Percentiles rank a stretch among this genome's conserved stretches.
Evolutionary conservation across 306 rosid genomes (phyloP).

Genomic region (Quercus aquifolioides): DNA sequence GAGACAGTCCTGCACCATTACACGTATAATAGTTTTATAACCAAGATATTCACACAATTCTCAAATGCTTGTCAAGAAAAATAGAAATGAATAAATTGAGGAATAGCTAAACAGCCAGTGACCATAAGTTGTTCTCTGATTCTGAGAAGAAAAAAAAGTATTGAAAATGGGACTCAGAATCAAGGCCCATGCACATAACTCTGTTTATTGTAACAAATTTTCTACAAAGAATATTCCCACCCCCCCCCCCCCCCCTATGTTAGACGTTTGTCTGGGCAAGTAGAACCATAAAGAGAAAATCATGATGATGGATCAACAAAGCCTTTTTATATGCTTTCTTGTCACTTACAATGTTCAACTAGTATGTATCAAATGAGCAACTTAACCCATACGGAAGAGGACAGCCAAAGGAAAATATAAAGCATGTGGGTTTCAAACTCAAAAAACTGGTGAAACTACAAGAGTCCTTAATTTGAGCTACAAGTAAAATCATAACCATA

Average conservation of each 20-base stretch:
- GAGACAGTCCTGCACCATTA: conserved; percentile 72
- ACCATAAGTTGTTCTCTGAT: conserved; percentile 1
- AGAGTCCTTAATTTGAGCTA: neutral
- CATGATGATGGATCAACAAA: neutral
- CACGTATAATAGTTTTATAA: conserved; percentile 24
- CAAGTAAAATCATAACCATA: neutral
- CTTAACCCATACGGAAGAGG: neutral
- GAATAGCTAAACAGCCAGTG: neutral
- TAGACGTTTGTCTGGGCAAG: neutral
- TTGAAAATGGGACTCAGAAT: neutral
- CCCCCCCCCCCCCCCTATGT: too few relatives aligned
- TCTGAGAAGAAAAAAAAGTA: neutral
- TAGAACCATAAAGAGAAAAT: neutral
- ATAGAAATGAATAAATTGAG: neutral
- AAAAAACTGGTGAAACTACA: neutral
- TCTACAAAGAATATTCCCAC: neutral
- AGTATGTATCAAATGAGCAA: neutral
- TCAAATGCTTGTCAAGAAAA: conserved; percentile 4
- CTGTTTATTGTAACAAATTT: neutral
- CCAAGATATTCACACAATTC: conserved; percentile 19
- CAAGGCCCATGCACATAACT: neutral
- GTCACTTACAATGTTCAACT: neutral
- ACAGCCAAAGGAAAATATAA: neutral
- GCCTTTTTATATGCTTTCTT: neutral
- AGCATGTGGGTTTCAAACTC: neutral